These are phyloP conservation scores for Aspergillus chevalieri DNA, from an alignment of 2,329 filamentous ascomycete genomes.

Conservation along the genomic window DNA sequence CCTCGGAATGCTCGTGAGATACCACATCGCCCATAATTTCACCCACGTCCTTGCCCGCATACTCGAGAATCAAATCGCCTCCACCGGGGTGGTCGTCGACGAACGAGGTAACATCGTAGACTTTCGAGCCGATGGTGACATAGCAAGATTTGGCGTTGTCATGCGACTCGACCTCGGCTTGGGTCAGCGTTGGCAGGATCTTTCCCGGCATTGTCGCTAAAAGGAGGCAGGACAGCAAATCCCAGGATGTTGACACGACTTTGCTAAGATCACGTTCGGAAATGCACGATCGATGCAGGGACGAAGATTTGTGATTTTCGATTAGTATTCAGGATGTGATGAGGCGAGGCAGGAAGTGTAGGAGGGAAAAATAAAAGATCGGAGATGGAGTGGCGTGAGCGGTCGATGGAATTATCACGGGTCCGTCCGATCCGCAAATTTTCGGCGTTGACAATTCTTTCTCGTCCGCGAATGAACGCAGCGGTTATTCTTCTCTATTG, in stretches of 20 bases:
- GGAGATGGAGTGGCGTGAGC: constrained; percentile 18
- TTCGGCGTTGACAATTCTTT: background rate
- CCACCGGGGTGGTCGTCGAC: constrained; percentile 87
- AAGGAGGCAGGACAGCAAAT: constrained; percentile 2
- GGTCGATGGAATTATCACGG: constrained; percentile 10
- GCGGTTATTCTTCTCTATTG: background rate
- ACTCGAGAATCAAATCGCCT: constrained; percentile 78
- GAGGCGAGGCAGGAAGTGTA: background rate
- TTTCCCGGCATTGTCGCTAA: constrained; percentile 63
- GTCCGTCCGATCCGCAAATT: constrained; percentile 15
- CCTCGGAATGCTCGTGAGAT: constrained; percentile 81
- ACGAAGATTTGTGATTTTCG: background rate
- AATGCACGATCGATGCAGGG: background rate
- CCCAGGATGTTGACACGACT: background rate
- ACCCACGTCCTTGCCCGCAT: constrained; percentile 79
- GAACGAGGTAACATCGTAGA: constrained; percentile 93
- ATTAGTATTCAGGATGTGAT: background rate
- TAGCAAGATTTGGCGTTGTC: constrained; percentile 80
- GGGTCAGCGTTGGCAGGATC: constrained; percentile 76
- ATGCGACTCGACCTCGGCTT: constrained; percentile 73
- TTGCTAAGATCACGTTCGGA: background rate
- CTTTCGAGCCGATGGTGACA: constrained; percentile 80
- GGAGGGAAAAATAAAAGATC: constrained; percentile 8
- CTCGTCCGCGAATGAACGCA: background rate
- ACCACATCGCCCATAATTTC: constrained; percentile 74